Evolutionary conservation across 345 rosid genomes (phyloP).

Genomic region (Mallotus nudiflorus): DNA sequence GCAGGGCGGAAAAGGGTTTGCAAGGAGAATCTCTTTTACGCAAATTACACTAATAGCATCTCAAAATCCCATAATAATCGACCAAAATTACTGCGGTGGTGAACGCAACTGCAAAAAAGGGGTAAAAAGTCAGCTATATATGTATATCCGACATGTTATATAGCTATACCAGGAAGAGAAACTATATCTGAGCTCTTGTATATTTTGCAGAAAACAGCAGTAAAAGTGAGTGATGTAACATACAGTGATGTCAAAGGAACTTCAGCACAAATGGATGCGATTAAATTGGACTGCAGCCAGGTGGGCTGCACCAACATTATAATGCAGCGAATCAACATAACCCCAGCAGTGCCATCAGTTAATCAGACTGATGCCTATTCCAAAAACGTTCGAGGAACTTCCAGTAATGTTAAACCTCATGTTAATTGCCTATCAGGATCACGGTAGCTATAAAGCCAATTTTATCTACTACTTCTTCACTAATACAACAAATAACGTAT

Average conservation of each 20-base stretch:
- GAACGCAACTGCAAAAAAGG: neutral
- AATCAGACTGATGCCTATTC: constrained; percentile 24
- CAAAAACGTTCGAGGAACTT: constrained; percentile 15
- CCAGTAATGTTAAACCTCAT: neutral
- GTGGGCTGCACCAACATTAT: constrained; percentile 34
- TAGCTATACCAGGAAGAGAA: too few relatives aligned
- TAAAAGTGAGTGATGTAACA: constrained; percentile 39
- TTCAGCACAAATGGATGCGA: constrained; percentile 33
- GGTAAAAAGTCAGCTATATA: neutral
- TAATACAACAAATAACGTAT: too few relatives aligned
- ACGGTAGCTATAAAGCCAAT: too few relatives aligned
- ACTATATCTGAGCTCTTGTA: too few relatives aligned
- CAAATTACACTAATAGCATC: constrained; percentile 29
- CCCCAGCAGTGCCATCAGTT: constrained; percentile 15
- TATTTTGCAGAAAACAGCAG: constrained; percentile 5
- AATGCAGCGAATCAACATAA: constrained; percentile 28
- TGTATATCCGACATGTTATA: too few relatives aligned
- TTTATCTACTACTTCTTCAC: too few relatives aligned
- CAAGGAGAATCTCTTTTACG: constrained; percentile 36
- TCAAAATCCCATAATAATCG: constrained; percentile 42
- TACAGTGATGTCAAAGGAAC: constrained; percentile 33
- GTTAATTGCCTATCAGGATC: neutral
- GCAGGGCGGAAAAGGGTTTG: constrained; percentile 43
- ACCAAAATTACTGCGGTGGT: constrained; percentile 24
- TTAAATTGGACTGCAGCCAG: constrained; percentile 31